These are phyloP conservation scores for Pythium scleroteichum DNA, from an alignment of 352 stramenopile species.

Conservation along the genomic window DNA sequence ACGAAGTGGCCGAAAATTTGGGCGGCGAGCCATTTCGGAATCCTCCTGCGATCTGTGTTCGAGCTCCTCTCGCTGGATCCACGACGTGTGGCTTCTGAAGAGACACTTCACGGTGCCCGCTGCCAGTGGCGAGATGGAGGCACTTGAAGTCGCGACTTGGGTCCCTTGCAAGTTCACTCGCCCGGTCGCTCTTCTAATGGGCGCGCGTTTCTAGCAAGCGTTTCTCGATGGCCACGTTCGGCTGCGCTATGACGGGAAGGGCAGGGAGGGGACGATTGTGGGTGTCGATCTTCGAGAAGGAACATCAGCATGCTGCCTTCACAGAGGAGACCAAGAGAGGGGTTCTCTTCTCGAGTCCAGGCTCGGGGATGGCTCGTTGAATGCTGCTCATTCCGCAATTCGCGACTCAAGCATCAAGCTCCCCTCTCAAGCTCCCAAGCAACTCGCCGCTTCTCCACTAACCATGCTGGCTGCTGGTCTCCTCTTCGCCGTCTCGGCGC, in stretches of 20 bases:
- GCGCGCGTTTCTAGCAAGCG: not conserved
- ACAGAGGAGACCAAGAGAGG: not conserved
- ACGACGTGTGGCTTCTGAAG: not conserved
- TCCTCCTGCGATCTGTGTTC: not conserved
- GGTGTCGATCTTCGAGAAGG: no score
- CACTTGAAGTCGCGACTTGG: not conserved
- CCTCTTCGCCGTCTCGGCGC: constrained; percentile 1
- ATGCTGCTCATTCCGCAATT: constrained; percentile 1
- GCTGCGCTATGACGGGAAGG: no score
- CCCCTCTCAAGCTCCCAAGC: not conserved
- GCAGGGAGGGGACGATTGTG: no score
- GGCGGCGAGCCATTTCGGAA: no score
- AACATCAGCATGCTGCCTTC: not conserved
- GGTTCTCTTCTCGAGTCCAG: not conserved
- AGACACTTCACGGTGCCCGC: not conserved
- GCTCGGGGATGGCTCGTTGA: not conserved
- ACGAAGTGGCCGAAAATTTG: not conserved
- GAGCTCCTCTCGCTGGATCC: not conserved
- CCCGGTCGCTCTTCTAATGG: no score
- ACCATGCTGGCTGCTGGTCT: constrained; percentile 22
- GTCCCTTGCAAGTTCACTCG: no score
- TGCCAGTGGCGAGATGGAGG: not conserved
- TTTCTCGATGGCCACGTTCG: not conserved
- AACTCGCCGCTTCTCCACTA: not conserved
- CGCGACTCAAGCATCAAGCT: constrained; percentile 1